These are phyloP conservation scores for Striga asiatica DNA, from an alignment of 257 asterid genomes.

Conservation along the genomic window DNA sequence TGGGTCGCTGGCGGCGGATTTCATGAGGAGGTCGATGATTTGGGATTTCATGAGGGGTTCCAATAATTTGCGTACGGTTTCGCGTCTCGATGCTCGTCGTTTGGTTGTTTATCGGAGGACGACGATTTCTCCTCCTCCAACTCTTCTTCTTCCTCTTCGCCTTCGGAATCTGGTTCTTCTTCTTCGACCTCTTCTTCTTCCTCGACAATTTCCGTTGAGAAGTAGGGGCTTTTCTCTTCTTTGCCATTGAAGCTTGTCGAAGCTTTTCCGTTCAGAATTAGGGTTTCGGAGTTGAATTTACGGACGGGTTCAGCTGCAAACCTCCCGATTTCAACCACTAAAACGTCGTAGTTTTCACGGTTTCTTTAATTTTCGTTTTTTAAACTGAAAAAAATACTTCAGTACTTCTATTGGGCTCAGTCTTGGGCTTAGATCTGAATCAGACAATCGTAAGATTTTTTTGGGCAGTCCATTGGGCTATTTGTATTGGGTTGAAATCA, in stretches of 20 bases:
- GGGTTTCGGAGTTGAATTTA: conserved; percentile 14
- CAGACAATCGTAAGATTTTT: too few species aligned
- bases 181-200: conserved; percentile 19
- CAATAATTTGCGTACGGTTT: conserved; percentile 31
- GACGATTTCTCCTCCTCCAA: too few species aligned
- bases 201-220: too few species aligned
- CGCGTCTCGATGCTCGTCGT: conserved; percentile 34
- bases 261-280: conserved; percentile 3
- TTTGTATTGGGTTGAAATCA: too few species aligned
- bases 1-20: conserved; percentile 36
- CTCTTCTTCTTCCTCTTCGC: conserved; percentile 14
- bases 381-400: too few species aligned
- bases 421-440: too few species aligned
- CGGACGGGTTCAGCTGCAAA: not conserved
- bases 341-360: too few species aligned
- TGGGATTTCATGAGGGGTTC: conserved; percentile 61
- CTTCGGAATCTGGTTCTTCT: conserved; percentile 4
- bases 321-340: too few species aligned
- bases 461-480: too few species aligned
- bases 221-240: conserved; percentile 36
- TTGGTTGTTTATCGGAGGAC: conserved; percentile 28
- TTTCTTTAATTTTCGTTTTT: too few species aligned
- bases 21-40: conserved; percentile 46
- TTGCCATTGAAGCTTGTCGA: conserved; percentile 33
- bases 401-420: too few species aligned